A percentile compares a stretch with the other conserved stretches of the same genome.
These are phyloP conservation scores for Oenanthe javanica DNA, from an alignment of 140 eudicot species.

Conservation along the genomic window DNA sequence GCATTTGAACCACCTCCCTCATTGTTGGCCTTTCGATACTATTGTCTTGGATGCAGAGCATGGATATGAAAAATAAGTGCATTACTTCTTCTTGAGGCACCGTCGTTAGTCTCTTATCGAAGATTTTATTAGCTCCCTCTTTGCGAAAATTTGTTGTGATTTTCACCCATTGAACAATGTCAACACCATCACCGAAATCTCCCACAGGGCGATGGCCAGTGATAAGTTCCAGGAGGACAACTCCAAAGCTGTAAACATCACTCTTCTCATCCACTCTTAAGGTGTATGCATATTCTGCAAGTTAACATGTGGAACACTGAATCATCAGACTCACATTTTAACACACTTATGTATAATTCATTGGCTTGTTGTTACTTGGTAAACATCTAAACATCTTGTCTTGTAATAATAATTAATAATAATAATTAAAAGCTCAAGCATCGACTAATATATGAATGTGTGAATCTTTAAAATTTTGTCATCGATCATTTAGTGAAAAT, in stretches of 20 bases:
- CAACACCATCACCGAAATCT: conserved; percentile 96
- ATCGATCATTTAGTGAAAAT: neutral
- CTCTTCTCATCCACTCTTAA: conserved; percentile 87
- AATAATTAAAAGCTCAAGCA: no score
- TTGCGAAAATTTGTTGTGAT: conserved; percentile 43
- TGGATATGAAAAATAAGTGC: conserved; percentile 45
- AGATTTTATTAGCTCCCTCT: conserved; percentile 40
- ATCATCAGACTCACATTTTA: no score
- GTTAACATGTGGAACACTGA: neutral
- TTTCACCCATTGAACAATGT: conserved; percentile 83
- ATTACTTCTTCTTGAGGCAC: conserved; percentile 38
- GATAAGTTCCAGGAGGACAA: conserved; percentile 69
- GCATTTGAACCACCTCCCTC: conserved; percentile 94
- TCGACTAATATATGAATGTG: neutral
- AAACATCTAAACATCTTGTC: no score
- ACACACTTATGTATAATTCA: neutral
- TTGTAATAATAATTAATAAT: no score
- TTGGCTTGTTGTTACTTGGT: neutral
- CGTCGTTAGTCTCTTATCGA: conserved; percentile 49
- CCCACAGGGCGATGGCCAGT: conserved; percentile 86
- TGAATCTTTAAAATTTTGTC: neutral
- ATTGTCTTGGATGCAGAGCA: conserved; percentile 43
- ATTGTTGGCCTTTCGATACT: conserved; percentile 50
- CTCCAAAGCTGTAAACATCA: conserved; percentile 93
- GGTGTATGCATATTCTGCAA: conserved; percentile 88